Evolutionary conservation across 2,329 filamentous ascomycete genomes (phyloP).

Genomic region (Fusarium sp.): DNA sequence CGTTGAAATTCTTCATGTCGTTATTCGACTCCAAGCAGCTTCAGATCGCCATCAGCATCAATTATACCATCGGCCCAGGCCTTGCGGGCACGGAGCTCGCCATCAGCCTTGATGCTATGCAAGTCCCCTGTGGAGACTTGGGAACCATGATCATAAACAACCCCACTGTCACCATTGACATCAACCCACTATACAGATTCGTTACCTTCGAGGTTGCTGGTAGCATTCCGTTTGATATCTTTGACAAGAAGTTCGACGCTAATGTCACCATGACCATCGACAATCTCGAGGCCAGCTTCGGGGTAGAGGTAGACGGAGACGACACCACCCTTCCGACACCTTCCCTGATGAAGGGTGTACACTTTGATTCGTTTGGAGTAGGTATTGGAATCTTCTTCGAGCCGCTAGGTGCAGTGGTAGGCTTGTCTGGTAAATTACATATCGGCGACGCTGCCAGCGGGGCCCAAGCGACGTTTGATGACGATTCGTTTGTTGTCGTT

Average conservation of each 20-base stretch:
- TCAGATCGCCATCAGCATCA: not conserved
- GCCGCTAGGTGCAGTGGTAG: not conserved
- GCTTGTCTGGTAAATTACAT: not conserved
- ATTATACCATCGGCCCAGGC: not conserved
- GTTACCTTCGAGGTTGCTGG: not conserved
- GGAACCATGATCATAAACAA: not conserved
- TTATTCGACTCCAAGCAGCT: not conserved
- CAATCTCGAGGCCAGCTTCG: conserved; percentile 6
- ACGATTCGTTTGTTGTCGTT: conserved; percentile 1
- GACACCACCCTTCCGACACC: not conserved
- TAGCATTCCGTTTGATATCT: not conserved
- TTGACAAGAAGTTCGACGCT: not conserved
- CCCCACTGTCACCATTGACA: conserved; percentile 7
- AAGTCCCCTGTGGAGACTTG: not conserved
- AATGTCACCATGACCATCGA: not conserved
- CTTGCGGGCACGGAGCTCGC: not conserved
- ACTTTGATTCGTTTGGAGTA: conserved; percentile 1
- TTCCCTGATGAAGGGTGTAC: not conserved
- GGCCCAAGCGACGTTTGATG: not conserved
- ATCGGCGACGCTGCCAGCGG: not conserved
- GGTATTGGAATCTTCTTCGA: conserved; percentile 9
- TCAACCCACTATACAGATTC: conserved; percentile 1
- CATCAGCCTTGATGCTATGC: conserved; percentile 7
- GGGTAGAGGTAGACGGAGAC: not conserved
- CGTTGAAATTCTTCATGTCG: not conserved